phyloP scores from a whole-genome alignment of 108 stramenopile genomes.

The Phaeodactylum tricornutum region DNA sequence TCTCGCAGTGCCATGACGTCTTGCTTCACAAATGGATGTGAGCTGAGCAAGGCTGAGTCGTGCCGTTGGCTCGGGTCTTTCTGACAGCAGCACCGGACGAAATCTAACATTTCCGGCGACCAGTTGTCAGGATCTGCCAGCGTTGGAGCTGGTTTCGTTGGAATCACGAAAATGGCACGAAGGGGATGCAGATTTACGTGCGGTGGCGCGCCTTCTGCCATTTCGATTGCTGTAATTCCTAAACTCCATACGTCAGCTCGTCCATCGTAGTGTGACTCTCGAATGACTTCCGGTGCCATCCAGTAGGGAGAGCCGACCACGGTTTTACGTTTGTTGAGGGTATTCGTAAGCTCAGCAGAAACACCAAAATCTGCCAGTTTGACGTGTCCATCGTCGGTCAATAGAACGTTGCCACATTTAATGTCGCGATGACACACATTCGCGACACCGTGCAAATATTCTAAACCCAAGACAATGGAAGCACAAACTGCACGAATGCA shows the following conservation, averaged over 20 bases:
- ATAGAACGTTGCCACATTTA: constrained; percentile 90
- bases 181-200: constrained; percentile 90
- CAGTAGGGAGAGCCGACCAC: constrained; percentile 98
- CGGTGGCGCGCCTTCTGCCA: constrained; percentile 98
- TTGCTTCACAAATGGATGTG: constrained; percentile 75
- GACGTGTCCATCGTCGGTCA: constrained; percentile 81
- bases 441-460: constrained; percentile 83
- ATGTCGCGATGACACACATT: constrained; percentile 93
- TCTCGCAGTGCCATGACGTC: constrained; percentile 66
- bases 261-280: constrained; percentile 93
- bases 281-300: constrained; percentile 98
- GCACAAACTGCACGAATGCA: constrained; percentile 79
- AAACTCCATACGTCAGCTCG: constrained; percentile 97
- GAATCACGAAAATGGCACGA: constrained; percentile 82
- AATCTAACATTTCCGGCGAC: constrained; percentile 87
- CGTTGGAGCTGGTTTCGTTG: constrained; percentile 79
- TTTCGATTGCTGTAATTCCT: constrained; percentile 95
- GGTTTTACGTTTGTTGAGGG: constrained; percentile 91
- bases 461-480: constrained; percentile 77
- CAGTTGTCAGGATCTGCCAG: constrained; percentile 83
- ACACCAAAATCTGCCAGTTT: constrained; percentile 94
- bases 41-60: constrained; percentile 63
- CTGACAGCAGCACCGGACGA: constrained; percentile 79
- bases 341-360: constrained; percentile 86
- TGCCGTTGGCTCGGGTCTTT: constrained; percentile 78